phyloP scores from a whole-genome alignment of 1,284 basidiomycete genomes.

The Irpex rosettiformis region DNA sequence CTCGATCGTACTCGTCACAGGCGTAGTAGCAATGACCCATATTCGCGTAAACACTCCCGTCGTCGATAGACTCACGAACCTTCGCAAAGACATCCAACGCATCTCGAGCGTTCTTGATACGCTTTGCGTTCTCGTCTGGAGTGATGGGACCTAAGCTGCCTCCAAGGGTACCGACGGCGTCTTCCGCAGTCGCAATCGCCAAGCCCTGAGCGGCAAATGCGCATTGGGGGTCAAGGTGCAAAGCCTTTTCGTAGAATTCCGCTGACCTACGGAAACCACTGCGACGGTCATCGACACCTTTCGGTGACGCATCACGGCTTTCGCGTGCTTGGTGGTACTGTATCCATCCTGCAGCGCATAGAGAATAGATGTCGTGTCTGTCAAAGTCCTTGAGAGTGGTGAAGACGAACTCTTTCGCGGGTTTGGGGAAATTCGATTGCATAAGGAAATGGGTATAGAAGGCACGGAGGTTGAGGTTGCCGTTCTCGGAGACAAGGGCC shows the following conservation, averaged over 20 bases:
- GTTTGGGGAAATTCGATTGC: slow-evolving; percentile 63
- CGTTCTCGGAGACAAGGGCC: slow-evolving; percentile 66
- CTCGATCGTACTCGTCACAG: slow-evolving; percentile 88
- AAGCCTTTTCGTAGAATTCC: slow-evolving; percentile 88
- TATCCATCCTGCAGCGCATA: slow-evolving; percentile 85
- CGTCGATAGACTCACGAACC: slow-evolving; percentile 80
- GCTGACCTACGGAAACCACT: slow-evolving; percentile 78
- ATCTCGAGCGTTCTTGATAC: slow-evolving; percentile 72
- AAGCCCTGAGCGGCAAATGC: slow-evolving; percentile 91
- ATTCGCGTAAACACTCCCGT: slow-evolving; percentile 89
- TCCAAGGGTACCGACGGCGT: slow-evolving; percentile 67
- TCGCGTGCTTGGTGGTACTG: slow-evolving; percentile 84
- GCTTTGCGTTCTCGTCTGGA: slow-evolving; percentile 62
- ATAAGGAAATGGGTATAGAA: slow-evolving; percentile 89
- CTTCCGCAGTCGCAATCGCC: slow-evolving; percentile 89
- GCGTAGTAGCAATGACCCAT: slow-evolving; percentile 94
- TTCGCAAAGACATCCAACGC: slow-evolving; percentile 86
- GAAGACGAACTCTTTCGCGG: slow-evolving; percentile 83
- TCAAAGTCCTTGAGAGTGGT: slow-evolving; percentile 81
- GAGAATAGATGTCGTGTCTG: slow-evolving; percentile 85
- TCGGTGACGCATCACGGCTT: slow-evolving; percentile 52
- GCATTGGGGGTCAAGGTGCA: slow-evolving; percentile 78
- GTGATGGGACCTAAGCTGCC: slow-evolving; percentile 43
- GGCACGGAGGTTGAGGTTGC: slow-evolving; percentile 78
- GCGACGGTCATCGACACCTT: slow-evolving; percentile 68